A percentile compares a stretch with the other conserved stretches of the same genome.
Conservation (phyloP, 345 rosid genomes). For the Populus deltoides region DNA sequence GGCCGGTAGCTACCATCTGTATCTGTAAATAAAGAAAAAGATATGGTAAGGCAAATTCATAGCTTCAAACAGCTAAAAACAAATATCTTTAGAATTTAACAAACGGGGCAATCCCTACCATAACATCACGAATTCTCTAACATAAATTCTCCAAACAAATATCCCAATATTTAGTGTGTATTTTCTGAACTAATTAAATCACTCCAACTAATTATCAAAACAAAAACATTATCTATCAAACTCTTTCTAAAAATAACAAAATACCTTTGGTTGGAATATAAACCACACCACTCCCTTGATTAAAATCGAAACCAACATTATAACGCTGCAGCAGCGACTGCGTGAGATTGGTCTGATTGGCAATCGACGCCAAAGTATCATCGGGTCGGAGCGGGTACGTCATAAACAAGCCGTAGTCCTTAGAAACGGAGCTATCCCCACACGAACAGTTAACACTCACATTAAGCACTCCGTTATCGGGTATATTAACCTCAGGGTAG, state of each 20-base stretch:
- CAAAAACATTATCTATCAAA: neutral
- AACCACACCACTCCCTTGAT: constrained; percentile 61
- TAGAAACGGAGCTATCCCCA: constrained; percentile 45
- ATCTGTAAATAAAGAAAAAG: constrained; percentile 49
- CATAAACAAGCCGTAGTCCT: constrained; percentile 55
- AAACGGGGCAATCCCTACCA: neutral
- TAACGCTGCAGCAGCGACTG: constrained; percentile 46
- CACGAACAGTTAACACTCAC: constrained; percentile 79
- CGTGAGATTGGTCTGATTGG: constrained; percentile 31
- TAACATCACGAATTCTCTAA: no score
- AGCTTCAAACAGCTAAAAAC: neutral
- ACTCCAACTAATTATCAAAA: neutral
- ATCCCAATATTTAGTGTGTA: neutral
- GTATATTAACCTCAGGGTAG: constrained; percentile 35
- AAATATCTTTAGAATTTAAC: neutral
- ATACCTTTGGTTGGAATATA: constrained; percentile 69
- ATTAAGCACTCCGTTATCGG: constrained; percentile 32
- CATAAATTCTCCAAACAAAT: neutral
- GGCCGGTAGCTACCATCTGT: constrained; percentile 42
- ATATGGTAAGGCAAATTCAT: constrained; percentile 9
- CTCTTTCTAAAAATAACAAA: neutral
- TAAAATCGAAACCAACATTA: constrained; percentile 57
- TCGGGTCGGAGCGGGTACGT: constrained; percentile 64
- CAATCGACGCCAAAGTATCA: constrained; percentile 49
- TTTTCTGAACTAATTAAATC: neutral